Percentiles rank a stretch among this genome's conserved stretches.
phyloP scores from a whole-genome alignment of 305 asterid species.

The Plantago coronopus region DNA sequence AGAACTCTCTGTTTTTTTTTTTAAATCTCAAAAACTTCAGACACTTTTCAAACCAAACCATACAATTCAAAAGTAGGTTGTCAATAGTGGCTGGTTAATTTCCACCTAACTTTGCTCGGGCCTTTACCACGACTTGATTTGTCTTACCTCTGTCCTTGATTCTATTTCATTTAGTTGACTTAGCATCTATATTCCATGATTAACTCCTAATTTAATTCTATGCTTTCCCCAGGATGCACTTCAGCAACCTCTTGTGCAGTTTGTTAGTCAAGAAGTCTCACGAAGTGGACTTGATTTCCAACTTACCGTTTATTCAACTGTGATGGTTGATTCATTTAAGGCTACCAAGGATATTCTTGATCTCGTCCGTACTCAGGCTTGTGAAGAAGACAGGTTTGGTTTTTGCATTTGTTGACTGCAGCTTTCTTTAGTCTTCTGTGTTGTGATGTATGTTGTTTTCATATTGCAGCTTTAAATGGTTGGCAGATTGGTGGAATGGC shows the following conservation, averaged over 20 bases:
- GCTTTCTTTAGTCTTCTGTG: constrained; percentile 7
- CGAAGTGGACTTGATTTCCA: constrained; percentile 35
- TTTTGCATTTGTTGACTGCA: constrained; percentile 1
- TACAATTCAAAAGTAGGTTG: no score
- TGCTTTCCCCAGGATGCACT: constrained; percentile 53
- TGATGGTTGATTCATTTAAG: constrained; percentile 45
- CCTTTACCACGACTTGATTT: not conserved
- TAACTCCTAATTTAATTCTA: not conserved
- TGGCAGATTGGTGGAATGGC: constrained; percentile 57
- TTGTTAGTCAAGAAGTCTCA: constrained; percentile 54
- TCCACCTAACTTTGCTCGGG: not conserved
- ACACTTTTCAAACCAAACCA: no score
- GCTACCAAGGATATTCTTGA: constrained; percentile 47
- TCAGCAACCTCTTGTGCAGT: constrained; percentile 70
- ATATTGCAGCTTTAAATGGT: constrained; percentile 50
- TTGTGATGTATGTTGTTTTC: not conserved
- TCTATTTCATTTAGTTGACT: not conserved
- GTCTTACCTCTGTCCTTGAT: no score
- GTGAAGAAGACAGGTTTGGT: constrained; percentile 51
- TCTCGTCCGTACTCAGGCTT: constrained; percentile 37
- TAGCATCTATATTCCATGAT: not conserved
- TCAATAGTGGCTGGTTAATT: not conserved
- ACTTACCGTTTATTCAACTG: constrained; percentile 30
- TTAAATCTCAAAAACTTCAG: no score
- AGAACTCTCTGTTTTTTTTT: not conserved